phyloP scores from a whole-genome alignment of 2,329 filamentous ascomycete species.

The Fusarium fracticaudum region DNA sequence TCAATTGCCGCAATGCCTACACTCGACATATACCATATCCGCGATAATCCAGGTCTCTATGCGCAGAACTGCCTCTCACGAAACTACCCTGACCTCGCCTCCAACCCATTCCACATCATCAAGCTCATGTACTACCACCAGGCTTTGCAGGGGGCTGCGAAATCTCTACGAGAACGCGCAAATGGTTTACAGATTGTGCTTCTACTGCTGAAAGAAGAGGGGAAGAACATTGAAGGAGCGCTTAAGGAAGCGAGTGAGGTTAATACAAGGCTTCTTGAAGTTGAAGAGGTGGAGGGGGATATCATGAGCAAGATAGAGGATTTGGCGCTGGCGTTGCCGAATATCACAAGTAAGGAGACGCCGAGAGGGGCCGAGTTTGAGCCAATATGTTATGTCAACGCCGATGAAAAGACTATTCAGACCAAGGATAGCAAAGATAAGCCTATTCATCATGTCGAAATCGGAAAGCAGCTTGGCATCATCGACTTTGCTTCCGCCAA shows the following conservation, averaged over 20 bases:
- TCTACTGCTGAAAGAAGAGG: background rate
- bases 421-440: background rate
- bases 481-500: background rate
- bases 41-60: background rate
- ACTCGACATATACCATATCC: background rate
- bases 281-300: fast-evolving
- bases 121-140: background rate
- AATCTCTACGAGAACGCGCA: background rate
- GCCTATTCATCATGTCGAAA: background rate
- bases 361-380: background rate
- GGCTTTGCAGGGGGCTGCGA: background rate
- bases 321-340: background rate
- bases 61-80: background rate
- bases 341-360: background rate
- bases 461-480: background rate
- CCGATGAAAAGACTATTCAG: background rate
- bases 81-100: background rate
- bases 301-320: background rate
- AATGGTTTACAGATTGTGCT: background rate
- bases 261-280: background rate
- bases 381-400: background rate
- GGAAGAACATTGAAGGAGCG: background rate
- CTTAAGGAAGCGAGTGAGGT: background rate
- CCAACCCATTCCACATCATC: background rate
- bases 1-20: background rate